A percentile compares a stretch with the other conserved stretches of the same genome.
These are phyloP conservation scores for Aspergillus sp. DNA, from an alignment of 2,329 filamentous ascomycete species.

Conservation along the genomic window DNA sequence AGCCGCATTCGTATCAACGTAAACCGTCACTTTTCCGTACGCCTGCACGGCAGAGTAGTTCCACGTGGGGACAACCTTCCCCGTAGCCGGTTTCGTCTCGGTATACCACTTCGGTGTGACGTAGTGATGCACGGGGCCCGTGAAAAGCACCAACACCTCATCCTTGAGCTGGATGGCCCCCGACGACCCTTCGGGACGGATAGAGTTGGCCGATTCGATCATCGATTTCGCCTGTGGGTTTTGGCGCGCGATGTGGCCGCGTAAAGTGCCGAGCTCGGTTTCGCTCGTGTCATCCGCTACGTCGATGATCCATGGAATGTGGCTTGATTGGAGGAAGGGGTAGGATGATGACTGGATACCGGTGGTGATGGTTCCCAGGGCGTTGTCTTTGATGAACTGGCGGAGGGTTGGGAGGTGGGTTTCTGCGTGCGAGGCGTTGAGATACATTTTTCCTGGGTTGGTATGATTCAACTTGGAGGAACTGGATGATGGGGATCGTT, in stretches of 20 bases:
- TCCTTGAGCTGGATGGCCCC: slow-evolving; percentile 26
- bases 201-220: slow-evolving; percentile 31
- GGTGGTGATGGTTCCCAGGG: slow-evolving; percentile 56
- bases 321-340: slow-evolving; percentile 49
- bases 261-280: slow-evolving; percentile 39
- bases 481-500: too few relatives aligned
- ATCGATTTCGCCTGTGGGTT: slow-evolving; percentile 59
- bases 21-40: slow-evolving; percentile 55
- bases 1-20: slow-evolving; percentile 44
- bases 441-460: slow-evolving; percentile 34
- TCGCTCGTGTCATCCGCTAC: slow-evolving; percentile 32
- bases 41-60: slow-evolving; percentile 63
- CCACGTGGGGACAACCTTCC: slow-evolving; percentile 67
- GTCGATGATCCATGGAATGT: slow-evolving; percentile 55
- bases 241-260: slow-evolving; percentile 54
- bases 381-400: slow-evolving; percentile 50
- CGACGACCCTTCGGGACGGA: slow-evolving; percentile 9
- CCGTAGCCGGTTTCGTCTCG: slow-evolving; percentile 59
- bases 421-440: slow-evolving; percentile 48
- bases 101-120: slow-evolving; percentile 65
- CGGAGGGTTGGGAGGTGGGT: slow-evolving; percentile 42
- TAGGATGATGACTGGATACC: slow-evolving; percentile 45
- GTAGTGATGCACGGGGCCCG: slow-evolving; percentile 55
- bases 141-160: slow-evolving; percentile 63
- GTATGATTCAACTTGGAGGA: too few relatives aligned